phyloP scores from a whole-genome alignment of 768 basidiomycete genomes.

The Boletellus ananas region DNA sequence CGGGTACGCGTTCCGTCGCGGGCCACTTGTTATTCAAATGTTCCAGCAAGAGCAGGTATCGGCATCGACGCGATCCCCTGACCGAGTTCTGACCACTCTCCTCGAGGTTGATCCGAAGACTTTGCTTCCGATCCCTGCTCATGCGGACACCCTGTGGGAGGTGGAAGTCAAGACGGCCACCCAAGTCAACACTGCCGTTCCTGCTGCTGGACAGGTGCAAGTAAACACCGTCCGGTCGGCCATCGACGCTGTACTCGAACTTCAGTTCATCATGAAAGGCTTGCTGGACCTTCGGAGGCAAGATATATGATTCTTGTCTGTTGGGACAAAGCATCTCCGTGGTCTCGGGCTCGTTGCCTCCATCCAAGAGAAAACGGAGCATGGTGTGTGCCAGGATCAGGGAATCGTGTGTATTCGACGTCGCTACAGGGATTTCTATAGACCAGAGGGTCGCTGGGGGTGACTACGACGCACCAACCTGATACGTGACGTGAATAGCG shows the following conservation, averaged over 20 bases:
- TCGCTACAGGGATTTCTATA: no score
- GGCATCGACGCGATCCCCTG: conserved; percentile 1
- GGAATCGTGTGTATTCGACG: no score
- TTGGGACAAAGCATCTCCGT: background rate
- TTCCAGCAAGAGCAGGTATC: conserved; percentile 79
- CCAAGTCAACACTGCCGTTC: conserved; percentile 64
- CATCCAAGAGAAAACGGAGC: no score
- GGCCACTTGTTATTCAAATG: conserved; percentile 70
- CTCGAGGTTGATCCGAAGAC: conserved; percentile 69
- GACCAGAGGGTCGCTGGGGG: background rate
- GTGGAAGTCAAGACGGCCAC: conserved; percentile 83
- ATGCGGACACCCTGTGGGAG: conserved; percentile 79
- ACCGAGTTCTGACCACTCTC: conserved; percentile 1
- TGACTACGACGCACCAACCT: background rate
- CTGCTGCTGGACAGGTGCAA: conserved; percentile 37
- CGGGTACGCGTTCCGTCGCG: conserved; percentile 73
- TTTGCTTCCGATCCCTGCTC: conserved; percentile 72
- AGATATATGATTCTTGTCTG: conserved; percentile 47
- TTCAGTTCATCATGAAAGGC: conserved; percentile 83
- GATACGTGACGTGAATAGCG: no score
- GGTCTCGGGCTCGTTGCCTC: background rate
- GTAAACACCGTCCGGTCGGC: conserved; percentile 68
- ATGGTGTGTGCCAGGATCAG: no score
- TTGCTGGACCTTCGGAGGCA: conserved; percentile 72
- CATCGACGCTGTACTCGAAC: conserved; percentile 73